These are phyloP conservation scores for Trichoderma atrobrunneum DNA, from an alignment of 2,329 filamentous ascomycete genomes.

Conservation along the genomic window DNA sequence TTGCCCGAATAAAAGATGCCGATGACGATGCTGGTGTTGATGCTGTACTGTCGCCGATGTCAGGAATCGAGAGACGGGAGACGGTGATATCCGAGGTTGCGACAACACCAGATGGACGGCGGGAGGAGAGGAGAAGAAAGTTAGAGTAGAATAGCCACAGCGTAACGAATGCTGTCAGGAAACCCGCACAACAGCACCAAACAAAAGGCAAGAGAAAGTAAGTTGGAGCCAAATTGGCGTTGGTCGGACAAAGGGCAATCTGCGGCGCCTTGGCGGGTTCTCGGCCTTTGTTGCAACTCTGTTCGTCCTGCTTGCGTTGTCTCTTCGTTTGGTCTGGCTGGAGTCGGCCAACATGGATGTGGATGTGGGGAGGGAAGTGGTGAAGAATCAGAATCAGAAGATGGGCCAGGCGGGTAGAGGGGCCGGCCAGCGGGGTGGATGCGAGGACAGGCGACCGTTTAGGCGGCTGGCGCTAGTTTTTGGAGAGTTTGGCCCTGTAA, in stretches of 20 bases:
- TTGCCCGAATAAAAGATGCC: not conserved
- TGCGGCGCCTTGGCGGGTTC: not conserved
- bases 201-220: not conserved
- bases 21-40: not conserved
- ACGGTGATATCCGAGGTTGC: not conserved
- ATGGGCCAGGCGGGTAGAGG: conserved; percentile 12
- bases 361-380: not conserved
- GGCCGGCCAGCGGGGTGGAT: conserved; percentile 13
- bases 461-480: not conserved
- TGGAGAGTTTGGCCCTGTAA: conserved; percentile 14
- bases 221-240: not conserved
- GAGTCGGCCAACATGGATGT: not conserved
- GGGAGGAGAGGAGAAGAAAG: not conserved
- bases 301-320: not conserved
- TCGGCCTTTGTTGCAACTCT: not conserved
- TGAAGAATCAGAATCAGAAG: not conserved
- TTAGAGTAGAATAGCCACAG: not conserved
- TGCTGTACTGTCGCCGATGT: not conserved
- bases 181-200: not conserved
- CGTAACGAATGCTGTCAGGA: not conserved
- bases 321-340: not conserved
- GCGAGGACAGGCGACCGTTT: not conserved
- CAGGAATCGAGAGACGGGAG: not conserved
- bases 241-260: not conserved
- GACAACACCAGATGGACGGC: not conserved